Conservation (phyloP, 176 grass and related monocot species). For the Leersia perrieri region DNA sequence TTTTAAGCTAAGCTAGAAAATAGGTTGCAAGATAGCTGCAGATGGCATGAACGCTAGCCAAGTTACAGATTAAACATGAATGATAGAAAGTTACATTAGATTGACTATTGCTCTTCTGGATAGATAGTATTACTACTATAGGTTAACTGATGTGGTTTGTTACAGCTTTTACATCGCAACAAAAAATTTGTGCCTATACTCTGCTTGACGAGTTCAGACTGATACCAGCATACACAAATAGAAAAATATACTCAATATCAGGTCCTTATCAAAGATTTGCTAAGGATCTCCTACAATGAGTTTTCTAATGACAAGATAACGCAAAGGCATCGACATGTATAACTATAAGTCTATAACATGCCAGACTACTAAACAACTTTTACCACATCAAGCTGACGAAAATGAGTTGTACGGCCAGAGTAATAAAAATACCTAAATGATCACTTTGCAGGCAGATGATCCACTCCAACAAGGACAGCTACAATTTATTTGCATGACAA, state of each 20-base stretch:
- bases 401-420: constrained; percentile 37
- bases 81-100: background rate
- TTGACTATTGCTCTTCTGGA: constrained; percentile 33
- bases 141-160: constrained; percentile 15
- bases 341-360: constrained; percentile 47
- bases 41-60: too few relatives aligned
- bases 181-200: constrained; percentile 7
- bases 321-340: constrained; percentile 39
- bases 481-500: constrained; percentile 34
- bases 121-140: too few relatives aligned
- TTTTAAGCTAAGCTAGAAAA: background rate
- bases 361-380: constrained; percentile 54
- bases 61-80: constrained; percentile 13
- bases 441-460: constrained; percentile 44
- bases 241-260: constrained; percentile 42
- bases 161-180: constrained; percentile 8
- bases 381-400: constrained; percentile 48
- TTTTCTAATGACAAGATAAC: constrained; percentile 39
- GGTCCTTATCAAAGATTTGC: constrained; percentile 48
- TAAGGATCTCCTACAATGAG: constrained; percentile 40
- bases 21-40: constrained; percentile 26
- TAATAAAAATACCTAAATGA: constrained; percentile 22
- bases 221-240: constrained; percentile 42
- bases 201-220: constrained; percentile 31
- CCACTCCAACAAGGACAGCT: constrained; percentile 38